Conservation (phyloP, 2,329 filamentous ascomycete genomes). For the Xylaria polymorpha region DNA sequence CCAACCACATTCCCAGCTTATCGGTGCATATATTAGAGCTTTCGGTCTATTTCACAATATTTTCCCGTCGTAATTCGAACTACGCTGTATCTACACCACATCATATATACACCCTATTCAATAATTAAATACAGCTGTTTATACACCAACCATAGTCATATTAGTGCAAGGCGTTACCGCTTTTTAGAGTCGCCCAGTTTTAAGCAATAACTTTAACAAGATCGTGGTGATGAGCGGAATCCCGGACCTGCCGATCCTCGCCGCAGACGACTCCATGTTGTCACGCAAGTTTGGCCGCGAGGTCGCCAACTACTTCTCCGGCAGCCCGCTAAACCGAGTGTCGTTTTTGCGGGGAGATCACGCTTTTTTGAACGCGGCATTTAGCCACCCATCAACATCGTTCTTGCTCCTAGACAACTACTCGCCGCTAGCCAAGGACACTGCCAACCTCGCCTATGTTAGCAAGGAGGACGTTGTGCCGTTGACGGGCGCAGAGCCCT, state of each 20-base stretch:
- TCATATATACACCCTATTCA: conserved; percentile 1
- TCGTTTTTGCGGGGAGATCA: conserved; percentile 80
- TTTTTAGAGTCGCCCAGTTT: conserved; percentile 5
- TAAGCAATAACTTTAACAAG: background rate
- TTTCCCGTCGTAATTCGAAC: conserved; percentile 1
- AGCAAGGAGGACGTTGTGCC: conserved; percentile 74
- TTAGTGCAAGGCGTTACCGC: background rate
- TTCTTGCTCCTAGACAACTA: conserved; percentile 86
- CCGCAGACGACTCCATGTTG: conserved; percentile 72
- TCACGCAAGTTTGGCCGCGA: conserved; percentile 82
- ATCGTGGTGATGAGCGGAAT: conserved; percentile 48
- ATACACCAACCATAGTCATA: conserved; percentile 8
- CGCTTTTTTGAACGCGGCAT: conserved; percentile 75
- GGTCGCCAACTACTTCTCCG: conserved; percentile 85
- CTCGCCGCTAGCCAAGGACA: conserved; percentile 74
- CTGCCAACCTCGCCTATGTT: conserved; percentile 73
- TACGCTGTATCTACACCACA: conserved; percentile 11
- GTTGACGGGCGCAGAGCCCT: conserved; percentile 78
- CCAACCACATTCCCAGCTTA: conserved; percentile 9
- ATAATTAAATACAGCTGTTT: background rate
- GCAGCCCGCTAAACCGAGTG: conserved; percentile 80
- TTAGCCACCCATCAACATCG: conserved; percentile 71
- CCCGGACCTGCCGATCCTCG: conserved; percentile 59
- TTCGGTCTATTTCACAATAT: conserved; percentile 12
- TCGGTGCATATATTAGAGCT: conserved; percentile 1